Evolutionary conservation across 2,329 filamentous ascomycete species (phyloP).

Genomic region (Fusarium denticulatum): DNA sequence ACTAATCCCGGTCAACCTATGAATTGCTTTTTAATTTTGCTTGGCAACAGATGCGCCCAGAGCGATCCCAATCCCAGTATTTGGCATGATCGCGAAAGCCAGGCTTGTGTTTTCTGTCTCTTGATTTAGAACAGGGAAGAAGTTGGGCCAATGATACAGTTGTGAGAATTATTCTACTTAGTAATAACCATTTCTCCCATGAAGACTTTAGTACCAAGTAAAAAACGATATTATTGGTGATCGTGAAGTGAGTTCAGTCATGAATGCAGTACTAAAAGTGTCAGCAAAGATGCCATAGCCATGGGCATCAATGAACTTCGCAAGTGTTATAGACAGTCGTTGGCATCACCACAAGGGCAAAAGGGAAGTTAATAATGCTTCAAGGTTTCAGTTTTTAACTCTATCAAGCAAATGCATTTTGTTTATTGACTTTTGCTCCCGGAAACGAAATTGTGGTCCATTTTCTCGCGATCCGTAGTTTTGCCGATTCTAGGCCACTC

Average conservation of each 20-base stretch:
- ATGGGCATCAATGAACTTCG: not conserved
- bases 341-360: not conserved
- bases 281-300: not conserved
- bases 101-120: not conserved
- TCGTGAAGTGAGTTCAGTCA: not conserved
- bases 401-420: not conserved
- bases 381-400: not conserved
- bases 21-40: not conserved
- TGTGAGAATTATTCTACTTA: no score
- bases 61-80: not conserved
- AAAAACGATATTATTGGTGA: not conserved
- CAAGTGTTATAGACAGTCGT: not conserved
- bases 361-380: not conserved
- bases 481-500: not conserved
- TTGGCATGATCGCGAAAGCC: not conserved
- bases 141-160: rapidly evolving
- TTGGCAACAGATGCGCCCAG: no score
- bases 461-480: not conserved
- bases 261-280: not conserved
- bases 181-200: not conserved
- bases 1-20: rapidly evolving
- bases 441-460: not conserved
- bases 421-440: not conserved
- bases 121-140: no score
- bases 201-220: no score